Percentiles rank a stretch among this genome's conserved stretches.
phyloP scores from a whole-genome alignment of 2,329 filamentous ascomycete species.

The Epichloe baconii region DNA sequence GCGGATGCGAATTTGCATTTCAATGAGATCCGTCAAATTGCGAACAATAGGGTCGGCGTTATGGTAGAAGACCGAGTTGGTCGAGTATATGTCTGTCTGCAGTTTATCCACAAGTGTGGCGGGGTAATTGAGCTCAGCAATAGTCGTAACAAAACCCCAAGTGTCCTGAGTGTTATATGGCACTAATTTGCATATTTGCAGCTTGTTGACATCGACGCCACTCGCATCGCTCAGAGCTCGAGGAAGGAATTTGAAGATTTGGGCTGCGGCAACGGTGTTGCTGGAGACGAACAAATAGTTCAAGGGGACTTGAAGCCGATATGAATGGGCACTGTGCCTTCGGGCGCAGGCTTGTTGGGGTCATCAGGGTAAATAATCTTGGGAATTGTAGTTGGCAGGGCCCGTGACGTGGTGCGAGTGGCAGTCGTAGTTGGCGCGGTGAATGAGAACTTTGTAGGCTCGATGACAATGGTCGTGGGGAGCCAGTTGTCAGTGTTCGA shows the following conservation, averaged over 20 bases:
- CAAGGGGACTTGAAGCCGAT: constrained; percentile 69
- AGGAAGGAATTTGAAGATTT: constrained; percentile 75
- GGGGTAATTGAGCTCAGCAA: constrained; percentile 58
- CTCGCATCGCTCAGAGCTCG: constrained; percentile 51
- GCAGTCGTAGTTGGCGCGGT: constrained; percentile 17
- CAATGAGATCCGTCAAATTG: constrained; percentile 63
- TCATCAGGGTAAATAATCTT: constrained; percentile 61
- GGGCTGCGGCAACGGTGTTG: constrained; percentile 58
- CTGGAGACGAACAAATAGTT: constrained; percentile 75
- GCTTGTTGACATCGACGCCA: constrained; percentile 41
- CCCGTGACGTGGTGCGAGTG: constrained; percentile 32
- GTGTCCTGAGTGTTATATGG: constrained; percentile 59
- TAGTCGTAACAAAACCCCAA: constrained; percentile 70
- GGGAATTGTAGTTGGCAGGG: constrained; percentile 55
- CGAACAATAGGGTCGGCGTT: constrained; percentile 52
- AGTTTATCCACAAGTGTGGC: constrained; percentile 54
- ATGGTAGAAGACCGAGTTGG: constrained; percentile 63
- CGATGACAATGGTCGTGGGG: constrained; percentile 48
- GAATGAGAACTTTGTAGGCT: constrained; percentile 27
- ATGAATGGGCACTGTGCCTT: constrained; percentile 61
- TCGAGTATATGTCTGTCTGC: constrained; percentile 54
- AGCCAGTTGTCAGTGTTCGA: constrained; percentile 34
- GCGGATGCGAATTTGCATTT: constrained; percentile 31
- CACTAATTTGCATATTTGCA: constrained; percentile 57
- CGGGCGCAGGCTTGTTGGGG: constrained; percentile 37